Percentiles rank a stretch among this genome's conserved stretches.
Conservation (phyloP, 257 asterid species). For the Solanum gandarillasii region DNA sequence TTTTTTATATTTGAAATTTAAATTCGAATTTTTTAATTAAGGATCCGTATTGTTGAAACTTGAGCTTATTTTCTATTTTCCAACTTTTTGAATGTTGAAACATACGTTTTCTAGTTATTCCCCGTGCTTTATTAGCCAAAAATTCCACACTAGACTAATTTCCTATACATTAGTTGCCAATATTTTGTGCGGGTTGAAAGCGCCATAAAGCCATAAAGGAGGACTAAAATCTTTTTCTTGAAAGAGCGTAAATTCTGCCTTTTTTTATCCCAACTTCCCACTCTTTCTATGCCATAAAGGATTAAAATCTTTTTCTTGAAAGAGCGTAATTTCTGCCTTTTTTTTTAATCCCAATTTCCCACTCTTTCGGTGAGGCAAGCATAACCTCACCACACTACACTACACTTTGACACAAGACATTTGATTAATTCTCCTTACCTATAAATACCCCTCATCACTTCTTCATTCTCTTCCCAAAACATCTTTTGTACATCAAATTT, state of each 20-base stretch:
- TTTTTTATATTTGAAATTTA: not conserved
- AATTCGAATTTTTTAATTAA: not conserved
- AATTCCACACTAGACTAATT: not conserved
- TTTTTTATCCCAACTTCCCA: not conserved
- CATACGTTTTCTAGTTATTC: not conserved
- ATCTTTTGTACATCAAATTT: not conserved
- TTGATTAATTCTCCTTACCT: not conserved
- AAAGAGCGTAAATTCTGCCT: not conserved
- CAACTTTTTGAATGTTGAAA: no score
- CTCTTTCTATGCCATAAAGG: not conserved
- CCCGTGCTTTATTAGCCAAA: not conserved
- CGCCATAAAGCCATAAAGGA: not conserved
- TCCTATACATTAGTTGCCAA: no score
- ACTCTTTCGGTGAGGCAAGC: not conserved
- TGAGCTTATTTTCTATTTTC: no score
- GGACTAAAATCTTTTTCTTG: not conserved
- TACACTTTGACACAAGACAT: not conserved
- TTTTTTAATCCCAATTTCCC: not conserved
- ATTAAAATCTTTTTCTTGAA: not conserved
- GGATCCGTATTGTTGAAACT: not conserved
- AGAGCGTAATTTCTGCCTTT: not conserved
- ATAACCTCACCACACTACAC: not conserved
- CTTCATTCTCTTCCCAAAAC: not conserved
- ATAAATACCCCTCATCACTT: not conserved
- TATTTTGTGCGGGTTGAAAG: not conserved